Base-by-base conservation (phyloP, 2,329 filamentous ascomycete species). In the Aspergillus sp. region DNA sequence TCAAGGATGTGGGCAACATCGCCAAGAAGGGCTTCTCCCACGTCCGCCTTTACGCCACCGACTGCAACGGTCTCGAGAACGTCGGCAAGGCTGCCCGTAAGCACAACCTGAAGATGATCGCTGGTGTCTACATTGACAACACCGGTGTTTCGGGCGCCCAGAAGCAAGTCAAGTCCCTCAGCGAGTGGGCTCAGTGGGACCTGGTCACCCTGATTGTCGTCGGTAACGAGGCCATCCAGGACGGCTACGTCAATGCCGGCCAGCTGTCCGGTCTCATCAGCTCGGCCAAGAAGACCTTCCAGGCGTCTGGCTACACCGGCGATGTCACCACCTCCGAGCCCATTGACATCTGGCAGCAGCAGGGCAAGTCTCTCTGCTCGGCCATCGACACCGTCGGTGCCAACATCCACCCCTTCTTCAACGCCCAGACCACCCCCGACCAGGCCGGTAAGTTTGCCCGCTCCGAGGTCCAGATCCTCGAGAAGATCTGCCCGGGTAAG, bases 391-490 rank as follows among this genome's bases (percentile, higher is more conserved):
- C 94, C 51, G 78, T 88, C 34, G 86, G 84, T 69, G 82, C 81
- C 70, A 95, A 96, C 78, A 82, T 94, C 61, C 90, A 97, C 75
- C 83, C 90, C 57, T 96, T 86, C 85, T 97, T 96, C 85, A 94
- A 94, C 76, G 65, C 80, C 41, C 73, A 78, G 48, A 77, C 83
- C 54, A 63, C 70, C 27, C 79, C 89, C 50, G 60, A 70, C 3
- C 62, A 78, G 43, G 89, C 90, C 46, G 91, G 91, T 64, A 66
- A 73, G 44, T 96, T 96, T 67, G 86, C 90, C 58, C 71, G 76
- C 55, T 64, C 75, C 58, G 83, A 95, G 77, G 79, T 95, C 54
- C 72, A 80, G 41, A 75, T 86, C 54, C 82, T 94, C 52, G 72
- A 81, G 64, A 65, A 68, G 57, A 73, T 88, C 58, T 97, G 91